Conservation (phyloP, 2,329 filamentous ascomycete species). For the Rhinocladiella mackenziei region DNA sequence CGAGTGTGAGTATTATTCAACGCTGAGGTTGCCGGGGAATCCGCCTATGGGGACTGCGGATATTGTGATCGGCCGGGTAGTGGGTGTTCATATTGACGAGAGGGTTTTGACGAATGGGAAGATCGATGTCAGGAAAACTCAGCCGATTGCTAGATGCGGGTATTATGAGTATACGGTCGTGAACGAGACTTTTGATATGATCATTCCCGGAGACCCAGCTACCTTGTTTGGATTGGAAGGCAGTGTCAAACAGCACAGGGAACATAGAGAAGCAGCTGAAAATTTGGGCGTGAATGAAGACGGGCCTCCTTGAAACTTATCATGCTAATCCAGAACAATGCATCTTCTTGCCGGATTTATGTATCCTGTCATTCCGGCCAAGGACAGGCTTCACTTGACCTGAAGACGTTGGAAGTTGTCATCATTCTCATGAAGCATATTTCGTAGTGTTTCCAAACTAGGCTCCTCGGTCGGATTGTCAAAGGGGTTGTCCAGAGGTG, state of each 20-base stretch:
- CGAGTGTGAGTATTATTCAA: conserved; percentile 56
- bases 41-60: conserved; percentile 57
- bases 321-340: background rate
- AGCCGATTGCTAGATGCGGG: conserved; percentile 58
- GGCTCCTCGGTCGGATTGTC: conserved; percentile 5
- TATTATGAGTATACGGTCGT: conserved; percentile 59
- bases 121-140: conserved; percentile 54
- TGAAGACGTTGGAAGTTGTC: conserved; percentile 3
- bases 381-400: background rate
- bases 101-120: conserved; percentile 52
- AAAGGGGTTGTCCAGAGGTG: conserved; percentile 14
- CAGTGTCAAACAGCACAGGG: conserved; percentile 33
- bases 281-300: conserved; percentile 8
- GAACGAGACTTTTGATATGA: conserved; percentile 57
- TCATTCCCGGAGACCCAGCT: conserved; percentile 40
- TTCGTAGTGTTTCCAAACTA: background rate
- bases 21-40: conserved; percentile 53
- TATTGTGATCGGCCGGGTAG: conserved; percentile 55
- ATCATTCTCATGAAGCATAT: conserved; percentile 11
- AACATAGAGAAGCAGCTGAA: conserved; percentile 23
- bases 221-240: conserved; percentile 40
- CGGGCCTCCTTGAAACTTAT: conserved; percentile 9
- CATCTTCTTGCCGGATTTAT: background rate
- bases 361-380: background rate
- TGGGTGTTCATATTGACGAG: conserved; percentile 57